Percentiles rank a stretch among this genome's conserved stretches.
phyloP scores from a whole-genome alignment of 2,329 filamentous ascomycete species.

The Dothistroma pini region DNA sequence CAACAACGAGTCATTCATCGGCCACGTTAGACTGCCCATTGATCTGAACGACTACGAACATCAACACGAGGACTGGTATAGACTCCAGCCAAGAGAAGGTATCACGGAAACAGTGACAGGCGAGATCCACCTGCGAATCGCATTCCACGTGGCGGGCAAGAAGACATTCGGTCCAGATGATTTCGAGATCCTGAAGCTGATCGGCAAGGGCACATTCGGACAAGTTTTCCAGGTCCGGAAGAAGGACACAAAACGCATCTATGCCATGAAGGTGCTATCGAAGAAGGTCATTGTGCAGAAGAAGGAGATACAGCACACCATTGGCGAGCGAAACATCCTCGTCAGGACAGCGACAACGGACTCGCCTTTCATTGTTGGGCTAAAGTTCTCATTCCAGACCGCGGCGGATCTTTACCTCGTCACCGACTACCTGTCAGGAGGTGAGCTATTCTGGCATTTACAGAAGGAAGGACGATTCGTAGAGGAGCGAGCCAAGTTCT shows the following conservation, averaged over 20 bases:
- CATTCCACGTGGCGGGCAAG: constrained; percentile 82
- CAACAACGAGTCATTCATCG: constrained; percentile 83
- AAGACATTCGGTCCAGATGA: constrained; percentile 92
- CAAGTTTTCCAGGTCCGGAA: constrained; percentile 99
- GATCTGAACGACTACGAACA: constrained; percentile 64
- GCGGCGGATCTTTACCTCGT: constrained; percentile 96
- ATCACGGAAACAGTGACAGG: constrained; percentile 73
- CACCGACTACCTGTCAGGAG: constrained; percentile 98
- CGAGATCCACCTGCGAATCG: constrained; percentile 82
- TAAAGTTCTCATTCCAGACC: constrained; percentile 99
- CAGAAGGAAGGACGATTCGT: constrained; percentile 96
- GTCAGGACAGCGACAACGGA: constrained; percentile 94
- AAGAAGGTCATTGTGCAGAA: constrained; percentile 99
- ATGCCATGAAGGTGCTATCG: constrained; percentile 98
- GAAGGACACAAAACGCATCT: constrained; percentile 92
- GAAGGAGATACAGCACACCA: constrained; percentile 96
- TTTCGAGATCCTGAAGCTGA: constrained; percentile 92
- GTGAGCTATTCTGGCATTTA: constrained; percentile 97
- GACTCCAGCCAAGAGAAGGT: constrained; percentile 72
- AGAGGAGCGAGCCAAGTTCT: constrained; percentile 94
- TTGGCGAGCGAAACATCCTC: constrained; percentile 94
- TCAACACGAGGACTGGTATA: constrained; percentile 79
- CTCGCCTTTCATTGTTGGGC: constrained; percentile 93
- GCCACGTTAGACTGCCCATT: constrained; percentile 80
- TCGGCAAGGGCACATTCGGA: constrained; percentile 96